These are phyloP conservation scores for Rhododendron mucronatum DNA, from an alignment of 148 eudicot genomes.

Conservation along the genomic window DNA sequence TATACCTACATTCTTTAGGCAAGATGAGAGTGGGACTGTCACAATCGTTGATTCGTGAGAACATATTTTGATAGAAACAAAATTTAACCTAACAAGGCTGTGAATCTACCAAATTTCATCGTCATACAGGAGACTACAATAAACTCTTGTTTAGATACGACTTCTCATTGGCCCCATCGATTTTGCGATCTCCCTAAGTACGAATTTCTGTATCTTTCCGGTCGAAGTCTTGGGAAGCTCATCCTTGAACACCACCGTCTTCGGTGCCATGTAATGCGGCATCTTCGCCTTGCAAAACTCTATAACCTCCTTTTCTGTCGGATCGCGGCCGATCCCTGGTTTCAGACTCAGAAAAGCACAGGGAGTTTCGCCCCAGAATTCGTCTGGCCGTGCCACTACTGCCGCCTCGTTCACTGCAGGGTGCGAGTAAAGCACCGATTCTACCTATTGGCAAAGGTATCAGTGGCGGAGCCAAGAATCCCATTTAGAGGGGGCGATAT, in stretches of 20 bases:
- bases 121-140: not conserved
- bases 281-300: conserved; percentile 20
- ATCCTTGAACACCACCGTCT: conserved; percentile 25
- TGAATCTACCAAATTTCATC: not conserved
- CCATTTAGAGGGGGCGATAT: too few species aligned
- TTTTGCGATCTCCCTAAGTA: conserved; percentile 18
- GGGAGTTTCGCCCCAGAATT: conserved; percentile 47
- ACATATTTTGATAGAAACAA: not conserved
- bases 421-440: conserved; percentile 36
- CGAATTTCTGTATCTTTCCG: conserved; percentile 23
- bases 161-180: conserved; percentile 7
- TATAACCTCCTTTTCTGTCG: conserved; percentile 17
- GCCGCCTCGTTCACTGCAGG: conserved; percentile 47
- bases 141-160: not conserved
- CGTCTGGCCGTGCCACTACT: conserved; percentile 50
- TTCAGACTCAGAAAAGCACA: conserved; percentile 40
- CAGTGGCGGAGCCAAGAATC: too few species aligned
- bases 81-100: not conserved
- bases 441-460: conserved; percentile 5
- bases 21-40: too few species aligned
- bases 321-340: not conserved
- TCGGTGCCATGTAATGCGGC: conserved; percentile 31
- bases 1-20: too few species aligned
- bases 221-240: conserved; percentile 31
- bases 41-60: too few species aligned